Evolutionary conservation across 345 rosid genomes (phyloP), one percentile per base, ranked within the genome.

Genomic region (Hibiscus mutabilis): DNA sequence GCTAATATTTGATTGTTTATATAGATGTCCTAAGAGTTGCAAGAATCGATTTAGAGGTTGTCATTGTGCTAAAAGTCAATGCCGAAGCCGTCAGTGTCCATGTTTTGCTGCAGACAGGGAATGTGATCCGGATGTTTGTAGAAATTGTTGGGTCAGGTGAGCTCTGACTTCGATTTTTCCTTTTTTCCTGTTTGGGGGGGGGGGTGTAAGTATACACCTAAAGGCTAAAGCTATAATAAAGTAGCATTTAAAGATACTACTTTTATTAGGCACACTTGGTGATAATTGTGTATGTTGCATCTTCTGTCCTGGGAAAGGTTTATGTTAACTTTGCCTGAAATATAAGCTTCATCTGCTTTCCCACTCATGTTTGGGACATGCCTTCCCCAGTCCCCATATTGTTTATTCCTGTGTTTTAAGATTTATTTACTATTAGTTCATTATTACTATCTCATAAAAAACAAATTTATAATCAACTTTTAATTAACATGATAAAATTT

Each of bases 61-160:
- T 68, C 99, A 96, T 76, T 96, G 99, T 72, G 99, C 99, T 53
- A 96, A 96, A 87, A 96, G 98, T 79, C 99, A 96, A 79, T 96
- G 99, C 66, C 87, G 98, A 75, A 96, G 99, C 79, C 98, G 99
- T 56, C 99, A 96, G 73, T 96, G 99, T 81, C 99, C 99, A 55
- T 96, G 99, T 81, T 96, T 92, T 84, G 99, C 99, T 69, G 99
- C 99, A 55, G 99, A 91, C 79, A 84, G 99, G 70, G 99, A 96
- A 89, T 96, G 99, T 53, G 99, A 96, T 75, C 99, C 99, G 22
- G 99, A 96, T 84, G 96, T 96, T 79, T 96, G 99, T 81, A 84
- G 99, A 81, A 96, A 92, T 76, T 96, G 99, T 84, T 96, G 99
- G 99, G 94, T 96, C 86, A 86, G 96, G 99, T 96, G 77, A 81